Evolutionary conservation across 768 basidiomycete genomes (phyloP).

Genomic region (Exsudoporus frostii): DNA sequence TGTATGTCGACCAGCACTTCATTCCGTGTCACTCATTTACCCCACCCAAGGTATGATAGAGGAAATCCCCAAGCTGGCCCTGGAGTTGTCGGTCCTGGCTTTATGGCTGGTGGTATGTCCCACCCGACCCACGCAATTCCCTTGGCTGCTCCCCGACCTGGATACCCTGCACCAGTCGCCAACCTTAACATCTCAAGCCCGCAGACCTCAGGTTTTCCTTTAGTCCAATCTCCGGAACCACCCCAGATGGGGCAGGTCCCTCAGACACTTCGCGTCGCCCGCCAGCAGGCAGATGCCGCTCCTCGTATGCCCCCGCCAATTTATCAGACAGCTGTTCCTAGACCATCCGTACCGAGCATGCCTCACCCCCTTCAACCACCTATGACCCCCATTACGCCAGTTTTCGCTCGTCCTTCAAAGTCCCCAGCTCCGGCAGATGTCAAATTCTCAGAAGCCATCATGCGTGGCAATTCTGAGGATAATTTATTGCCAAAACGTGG

Average conservation of each 20-base stretch:
- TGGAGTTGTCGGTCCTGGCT: slow-evolving; percentile 49
- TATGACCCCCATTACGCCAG: slow-evolving; percentile 74
- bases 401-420: slow-evolving; percentile 63
- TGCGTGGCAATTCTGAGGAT: slow-evolving; percentile 68
- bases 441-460: slow-evolving; percentile 53
- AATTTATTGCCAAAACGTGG: slow-evolving; percentile 64
- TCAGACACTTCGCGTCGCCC: slow-evolving; percentile 21
- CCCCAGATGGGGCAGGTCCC: slow-evolving; percentile 33
- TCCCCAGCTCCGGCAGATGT: slow-evolving; percentile 38
- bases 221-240: slow-evolving; percentile 13
- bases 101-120: slow-evolving; percentile 38
- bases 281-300: slow-evolving; percentile 16
- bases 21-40: slow-evolving; percentile 8
- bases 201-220: slow-evolving; percentile 38
- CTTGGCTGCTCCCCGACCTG: slow-evolving; percentile 69
- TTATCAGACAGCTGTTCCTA: slow-evolving; percentile 30
- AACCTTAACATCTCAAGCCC: slow-evolving; percentile 59
- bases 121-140: slow-evolving; percentile 35
- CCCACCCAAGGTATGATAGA: slow-evolving; percentile 55
- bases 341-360: slow-evolving; percentile 41
- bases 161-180: slow-evolving; percentile 68
- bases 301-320: slow-evolving; percentile 32
- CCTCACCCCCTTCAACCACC: slow-evolving; percentile 78
- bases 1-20: slow-evolving; percentile 45
- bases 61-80: slow-evolving; percentile 51